These are phyloP conservation scores for Letharia columbiana DNA, from an alignment of 495 filamentous ascomycete species.

Conservation along the genomic window DNA sequence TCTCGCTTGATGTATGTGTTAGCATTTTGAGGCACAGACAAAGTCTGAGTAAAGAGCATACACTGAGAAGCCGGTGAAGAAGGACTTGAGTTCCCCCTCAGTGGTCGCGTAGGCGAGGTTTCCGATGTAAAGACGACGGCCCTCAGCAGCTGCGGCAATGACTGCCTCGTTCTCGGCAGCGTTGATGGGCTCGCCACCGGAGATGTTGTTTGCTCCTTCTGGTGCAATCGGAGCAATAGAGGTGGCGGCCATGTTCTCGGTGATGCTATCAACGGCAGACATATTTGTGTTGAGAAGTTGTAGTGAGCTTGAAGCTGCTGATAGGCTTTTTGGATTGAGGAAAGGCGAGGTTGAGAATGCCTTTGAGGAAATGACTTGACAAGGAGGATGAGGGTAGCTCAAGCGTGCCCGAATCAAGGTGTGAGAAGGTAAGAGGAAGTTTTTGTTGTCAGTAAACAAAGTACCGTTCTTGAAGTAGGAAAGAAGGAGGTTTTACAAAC, in stretches of 20 bases:
- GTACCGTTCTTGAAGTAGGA: constrained; percentile 16
- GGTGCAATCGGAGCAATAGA: constrained; percentile 45
- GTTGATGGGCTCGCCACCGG: constrained; percentile 57
- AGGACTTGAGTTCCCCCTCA: constrained; percentile 98
- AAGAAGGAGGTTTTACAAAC: constrained; percentile 6
- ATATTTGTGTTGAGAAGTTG: constrained; percentile 40
- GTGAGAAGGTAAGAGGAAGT: constrained; percentile 18
- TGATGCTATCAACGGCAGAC: constrained; percentile 49
- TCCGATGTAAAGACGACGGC: constrained; percentile 97
- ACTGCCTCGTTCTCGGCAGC: constrained; percentile 75
- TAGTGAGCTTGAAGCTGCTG: constrained; percentile 25
- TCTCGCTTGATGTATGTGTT: constrained; percentile 58
- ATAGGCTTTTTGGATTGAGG: constrained; percentile 32
- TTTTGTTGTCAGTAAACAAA: constrained; percentile 23
- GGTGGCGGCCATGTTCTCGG: constrained; percentile 42
- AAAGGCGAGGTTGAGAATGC: constrained; percentile 36
- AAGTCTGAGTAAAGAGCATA: constrained; percentile 33
- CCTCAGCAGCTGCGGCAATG: constrained; percentile 92
- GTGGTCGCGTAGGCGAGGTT: constrained; percentile 99
- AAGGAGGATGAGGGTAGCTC: constrained; percentile 64
- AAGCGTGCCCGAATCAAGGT: constrained; percentile 65
- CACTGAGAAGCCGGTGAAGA: constrained; percentile 97
- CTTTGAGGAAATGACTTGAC: constrained; percentile 46
- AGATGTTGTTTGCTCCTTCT: constrained; percentile 62
- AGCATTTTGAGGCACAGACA: constrained; percentile 18